A percentile compares a stretch with the other conserved stretches of the same genome.
These are phyloP conservation scores for Amylocystis lapponica DNA, from an alignment of 768 basidiomycete species.

Conservation along the genomic window DNA sequence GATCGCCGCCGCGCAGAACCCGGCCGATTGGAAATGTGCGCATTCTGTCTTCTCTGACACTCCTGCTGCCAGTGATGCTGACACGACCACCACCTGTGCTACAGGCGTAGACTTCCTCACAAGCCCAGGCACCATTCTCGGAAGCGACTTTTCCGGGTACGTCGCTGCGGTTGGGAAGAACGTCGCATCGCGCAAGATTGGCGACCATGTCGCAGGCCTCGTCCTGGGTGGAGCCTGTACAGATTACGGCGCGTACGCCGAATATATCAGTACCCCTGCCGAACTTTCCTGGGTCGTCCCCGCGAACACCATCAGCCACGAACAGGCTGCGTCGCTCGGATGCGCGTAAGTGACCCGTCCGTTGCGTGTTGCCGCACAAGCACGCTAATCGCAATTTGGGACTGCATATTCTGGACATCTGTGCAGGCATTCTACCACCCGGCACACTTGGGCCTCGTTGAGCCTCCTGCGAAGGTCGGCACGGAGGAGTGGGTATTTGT, in stretches of 20 bases:
- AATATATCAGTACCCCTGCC: constrained; percentile 15
- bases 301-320: constrained; percentile 4
- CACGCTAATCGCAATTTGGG: background rate
- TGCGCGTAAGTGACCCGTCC: constrained; percentile 3
- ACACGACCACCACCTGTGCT: background rate
- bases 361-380: background rate
- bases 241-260: constrained; percentile 16
- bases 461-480: constrained; percentile 10
- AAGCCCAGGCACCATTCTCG: constrained; percentile 12
- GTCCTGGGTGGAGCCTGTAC: constrained; percentile 13
- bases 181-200: constrained; percentile 12
- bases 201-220: constrained; percentile 20
- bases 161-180: constrained; percentile 18
- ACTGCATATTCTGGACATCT: constrained; percentile 15
- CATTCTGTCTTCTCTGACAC: background rate
- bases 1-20: constrained; percentile 8
- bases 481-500: constrained; percentile 19
- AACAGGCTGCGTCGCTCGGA: constrained; percentile 11
- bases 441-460: constrained; percentile 15
- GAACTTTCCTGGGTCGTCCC: constrained; percentile 14
- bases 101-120: constrained; percentile 7
- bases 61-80: background rate
- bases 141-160: constrained; percentile 20
- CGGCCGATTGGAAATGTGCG: constrained; percentile 10
- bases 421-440: constrained; percentile 20